These are phyloP conservation scores for Nicotiana paniculata DNA, from an alignment of 257 asterid species.

Conservation along the genomic window DNA sequence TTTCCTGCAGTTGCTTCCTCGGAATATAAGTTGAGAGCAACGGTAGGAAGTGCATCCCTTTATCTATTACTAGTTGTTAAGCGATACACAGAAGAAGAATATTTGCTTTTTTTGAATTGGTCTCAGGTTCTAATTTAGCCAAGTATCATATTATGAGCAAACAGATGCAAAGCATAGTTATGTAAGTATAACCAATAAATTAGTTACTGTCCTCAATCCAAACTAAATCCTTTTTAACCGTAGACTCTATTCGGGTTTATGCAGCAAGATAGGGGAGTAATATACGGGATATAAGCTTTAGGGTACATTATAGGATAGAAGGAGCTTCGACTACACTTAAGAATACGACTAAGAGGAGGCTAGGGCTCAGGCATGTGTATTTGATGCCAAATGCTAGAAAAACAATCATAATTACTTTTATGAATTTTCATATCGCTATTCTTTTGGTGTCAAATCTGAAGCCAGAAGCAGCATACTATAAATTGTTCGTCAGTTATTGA, in stretches of 20 bases:
- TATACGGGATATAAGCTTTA: neutral
- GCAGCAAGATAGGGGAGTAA: neutral
- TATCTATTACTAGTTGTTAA: neutral
- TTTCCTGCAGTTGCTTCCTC: slow-evolving; percentile 70
- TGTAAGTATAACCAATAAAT: neutral
- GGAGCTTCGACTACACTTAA: neutral
- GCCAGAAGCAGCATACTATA: neutral
- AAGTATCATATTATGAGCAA: neutral
- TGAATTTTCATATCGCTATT: neutral
- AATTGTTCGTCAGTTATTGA: neutral
- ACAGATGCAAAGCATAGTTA: neutral
- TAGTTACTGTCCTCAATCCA: neutral
- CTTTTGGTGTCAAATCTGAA: neutral
- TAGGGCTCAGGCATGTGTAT: neutral
- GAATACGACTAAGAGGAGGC: neutral
- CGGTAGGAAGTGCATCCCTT: slow-evolving; percentile 39
- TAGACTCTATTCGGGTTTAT: too few species aligned
- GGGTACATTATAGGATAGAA: neutral
- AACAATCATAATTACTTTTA: neutral
- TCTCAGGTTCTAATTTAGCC: neutral
- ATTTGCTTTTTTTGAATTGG: neutral
- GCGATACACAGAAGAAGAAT: neutral
- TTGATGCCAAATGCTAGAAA: neutral
- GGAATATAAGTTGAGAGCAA: slow-evolving; percentile 75
- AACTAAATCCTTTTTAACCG: too few species aligned